Evolutionary conservation across 2,329 filamentous ascomycete species (phyloP).

Genomic region (Fusarium udum): DNA sequence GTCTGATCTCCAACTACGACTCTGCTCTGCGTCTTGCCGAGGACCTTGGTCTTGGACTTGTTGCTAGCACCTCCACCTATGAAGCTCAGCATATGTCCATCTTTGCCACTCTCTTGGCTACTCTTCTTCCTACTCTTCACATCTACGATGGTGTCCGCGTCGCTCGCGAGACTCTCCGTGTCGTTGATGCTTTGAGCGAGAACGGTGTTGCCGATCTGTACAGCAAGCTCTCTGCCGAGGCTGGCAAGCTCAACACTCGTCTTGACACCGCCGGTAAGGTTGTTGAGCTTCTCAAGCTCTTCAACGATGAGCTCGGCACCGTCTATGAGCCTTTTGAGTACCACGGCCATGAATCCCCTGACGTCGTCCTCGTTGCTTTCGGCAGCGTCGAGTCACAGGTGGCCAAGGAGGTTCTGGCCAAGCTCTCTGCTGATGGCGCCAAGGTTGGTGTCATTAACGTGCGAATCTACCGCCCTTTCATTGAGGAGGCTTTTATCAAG

Average conservation of each 20-base stretch:
- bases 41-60: slow-evolving; percentile 86
- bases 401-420: slow-evolving; percentile 79
- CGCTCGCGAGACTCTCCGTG: slow-evolving; percentile 81
- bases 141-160: slow-evolving; percentile 88
- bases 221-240: slow-evolving; percentile 69
- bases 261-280: slow-evolving; percentile 77
- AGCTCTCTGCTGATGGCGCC: slow-evolving; percentile 75
- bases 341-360: slow-evolving; percentile 80
- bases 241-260: slow-evolving; percentile 72
- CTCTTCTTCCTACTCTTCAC: slow-evolving; percentile 83
- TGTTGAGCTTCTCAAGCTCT: slow-evolving; percentile 73
- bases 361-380: slow-evolving; percentile 89
- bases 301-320: slow-evolving; percentile 93
- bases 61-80: slow-evolving; percentile 86
- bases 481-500: slow-evolving; percentile 91
- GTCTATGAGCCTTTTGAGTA: slow-evolving; percentile 96
- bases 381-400: slow-evolving; percentile 91
- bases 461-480: slow-evolving; percentile 92
- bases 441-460: slow-evolving; percentile 91
- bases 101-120: slow-evolving; percentile 83
- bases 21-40: slow-evolving; percentile 83
- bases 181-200: slow-evolving; percentile 84
- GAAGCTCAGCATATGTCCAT: slow-evolving; percentile 96
- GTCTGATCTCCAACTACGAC: slow-evolving; percentile 88
- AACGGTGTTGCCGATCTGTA: slow-evolving; percentile 75